Conservation (phyloP, 345 rosid species). For the Eucalyptus guilfoylei region DNA sequence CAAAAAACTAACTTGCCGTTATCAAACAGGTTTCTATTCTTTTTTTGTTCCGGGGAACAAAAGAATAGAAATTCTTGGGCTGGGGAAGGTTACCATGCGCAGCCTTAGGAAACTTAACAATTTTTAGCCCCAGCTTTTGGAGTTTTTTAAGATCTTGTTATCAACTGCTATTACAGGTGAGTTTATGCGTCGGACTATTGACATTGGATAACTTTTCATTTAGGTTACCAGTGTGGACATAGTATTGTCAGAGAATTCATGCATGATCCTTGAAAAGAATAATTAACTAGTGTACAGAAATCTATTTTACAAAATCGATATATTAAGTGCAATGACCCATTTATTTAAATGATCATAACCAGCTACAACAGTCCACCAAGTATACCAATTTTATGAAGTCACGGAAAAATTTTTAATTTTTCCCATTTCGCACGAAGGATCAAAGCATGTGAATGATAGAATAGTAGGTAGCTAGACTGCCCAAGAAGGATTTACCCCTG, state of each 20-base stretch:
- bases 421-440: not conserved
- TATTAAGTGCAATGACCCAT: not conserved
- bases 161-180: not conserved
- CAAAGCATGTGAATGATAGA: not conserved
- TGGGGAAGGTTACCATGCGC: no score
- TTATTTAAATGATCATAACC: not conserved
- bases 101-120: not conserved
- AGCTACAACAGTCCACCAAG: not conserved
- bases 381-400: not conserved
- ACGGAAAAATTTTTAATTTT: no score
- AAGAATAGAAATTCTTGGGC: no score
- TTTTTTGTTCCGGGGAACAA: no score
- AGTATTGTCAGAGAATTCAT: not conserved
- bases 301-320: not conserved
- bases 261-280: not conserved
- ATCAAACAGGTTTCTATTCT: no score
- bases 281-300: not conserved
- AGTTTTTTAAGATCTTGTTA: not conserved
- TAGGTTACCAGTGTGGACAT: not conserved
- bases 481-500: not conserved
- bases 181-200: not conserved
- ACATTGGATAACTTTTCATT: not conserved
- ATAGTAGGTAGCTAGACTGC: not conserved
- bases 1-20: no score
- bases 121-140: not conserved